Conservation (phyloP, 352 stramenopile genomes). For the Phytophthora pini region DNA sequence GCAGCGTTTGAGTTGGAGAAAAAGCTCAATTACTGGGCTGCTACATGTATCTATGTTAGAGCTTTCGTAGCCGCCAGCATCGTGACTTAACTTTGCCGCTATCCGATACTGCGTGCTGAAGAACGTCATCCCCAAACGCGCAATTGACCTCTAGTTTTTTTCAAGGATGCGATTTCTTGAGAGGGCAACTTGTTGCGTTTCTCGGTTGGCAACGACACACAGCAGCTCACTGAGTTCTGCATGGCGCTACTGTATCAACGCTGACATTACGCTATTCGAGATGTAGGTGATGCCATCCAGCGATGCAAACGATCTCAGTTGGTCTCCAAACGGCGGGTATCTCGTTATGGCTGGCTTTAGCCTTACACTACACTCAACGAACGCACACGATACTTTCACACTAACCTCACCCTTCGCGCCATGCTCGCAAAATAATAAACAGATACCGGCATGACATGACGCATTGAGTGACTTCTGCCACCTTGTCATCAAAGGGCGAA, state of each 20-base stretch:
- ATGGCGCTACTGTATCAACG: constrained; percentile 50
- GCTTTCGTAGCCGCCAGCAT: too few species aligned
- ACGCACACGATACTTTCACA: constrained; percentile 13
- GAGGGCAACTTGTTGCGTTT: neutral
- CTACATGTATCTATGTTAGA: too few species aligned
- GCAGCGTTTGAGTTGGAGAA: too few species aligned
- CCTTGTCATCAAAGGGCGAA: constrained; percentile 28
- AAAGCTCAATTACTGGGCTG: too few species aligned
- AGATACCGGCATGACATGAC: constrained; percentile 5
- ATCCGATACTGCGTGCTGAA: too few species aligned
- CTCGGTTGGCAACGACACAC: neutral
- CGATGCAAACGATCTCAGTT: neutral
- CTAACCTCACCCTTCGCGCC: constrained; percentile 1
- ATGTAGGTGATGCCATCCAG: neutral
- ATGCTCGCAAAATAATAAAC: constrained; percentile 32
- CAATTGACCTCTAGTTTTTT: too few species aligned
- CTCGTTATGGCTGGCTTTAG: constrained; percentile 19
- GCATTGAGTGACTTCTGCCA: constrained; percentile 4
- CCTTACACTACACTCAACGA: constrained; percentile 22
- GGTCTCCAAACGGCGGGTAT: constrained; percentile 13
- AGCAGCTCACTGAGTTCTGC: constrained; percentile 34
- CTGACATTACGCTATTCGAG: constrained; percentile 48
- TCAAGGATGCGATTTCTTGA: too few species aligned
- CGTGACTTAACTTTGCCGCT: too few species aligned
- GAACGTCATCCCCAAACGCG: too few species aligned